phyloP scores from a whole-genome alignment of 192 early-diverging fungal genomes.

The Coemansia sp. region DNA sequence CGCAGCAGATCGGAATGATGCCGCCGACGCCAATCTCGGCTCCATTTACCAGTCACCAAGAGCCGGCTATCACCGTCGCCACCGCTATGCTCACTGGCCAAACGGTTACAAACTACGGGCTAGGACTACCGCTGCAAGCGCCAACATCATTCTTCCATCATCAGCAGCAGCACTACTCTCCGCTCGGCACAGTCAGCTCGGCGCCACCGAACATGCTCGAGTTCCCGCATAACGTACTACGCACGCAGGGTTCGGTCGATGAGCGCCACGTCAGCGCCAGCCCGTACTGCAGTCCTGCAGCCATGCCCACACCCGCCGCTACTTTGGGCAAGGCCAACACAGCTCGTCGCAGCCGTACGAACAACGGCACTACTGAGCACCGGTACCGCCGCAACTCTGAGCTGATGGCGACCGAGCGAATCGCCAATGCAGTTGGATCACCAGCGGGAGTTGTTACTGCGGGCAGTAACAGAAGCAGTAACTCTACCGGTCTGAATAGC shows the following conservation, averaged over 20 bases:
- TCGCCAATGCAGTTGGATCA: not conserved
- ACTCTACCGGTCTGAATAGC: not conserved
- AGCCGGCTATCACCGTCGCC: not conserved
- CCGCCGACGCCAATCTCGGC: conserved; percentile 44
- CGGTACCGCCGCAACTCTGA: conserved; percentile 57
- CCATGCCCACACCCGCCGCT: not conserved
- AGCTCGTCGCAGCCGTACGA: conserved; percentile 22
- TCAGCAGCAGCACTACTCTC: not conserved
- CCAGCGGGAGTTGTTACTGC: not conserved
- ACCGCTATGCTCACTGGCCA: too few species aligned
- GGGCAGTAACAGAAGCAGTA: conserved; percentile 1
- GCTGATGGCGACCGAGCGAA: conserved; percentile 29
- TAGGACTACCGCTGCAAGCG: conserved; percentile 18
- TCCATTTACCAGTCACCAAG: not conserved
- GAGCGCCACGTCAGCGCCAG: not conserved
- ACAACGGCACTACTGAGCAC: conserved; percentile 53
- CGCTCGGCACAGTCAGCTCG: conserved; percentile 28
- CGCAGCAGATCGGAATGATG: conserved; percentile 25
- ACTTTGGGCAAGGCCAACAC: not conserved
- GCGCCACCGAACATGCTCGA: conserved; percentile 50
- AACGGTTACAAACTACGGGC: not conserved
- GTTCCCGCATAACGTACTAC: conserved; percentile 34
- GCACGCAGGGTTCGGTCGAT: not conserved
- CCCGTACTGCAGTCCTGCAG: not conserved
- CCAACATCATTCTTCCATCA: conserved; percentile 1